Percentiles rank a stretch among this genome's conserved stretches.
Evolutionary conservation across 2,329 filamentous ascomycete genomes (phyloP).

Genomic region (Zelopaecilomyces penicillatus): DNA sequence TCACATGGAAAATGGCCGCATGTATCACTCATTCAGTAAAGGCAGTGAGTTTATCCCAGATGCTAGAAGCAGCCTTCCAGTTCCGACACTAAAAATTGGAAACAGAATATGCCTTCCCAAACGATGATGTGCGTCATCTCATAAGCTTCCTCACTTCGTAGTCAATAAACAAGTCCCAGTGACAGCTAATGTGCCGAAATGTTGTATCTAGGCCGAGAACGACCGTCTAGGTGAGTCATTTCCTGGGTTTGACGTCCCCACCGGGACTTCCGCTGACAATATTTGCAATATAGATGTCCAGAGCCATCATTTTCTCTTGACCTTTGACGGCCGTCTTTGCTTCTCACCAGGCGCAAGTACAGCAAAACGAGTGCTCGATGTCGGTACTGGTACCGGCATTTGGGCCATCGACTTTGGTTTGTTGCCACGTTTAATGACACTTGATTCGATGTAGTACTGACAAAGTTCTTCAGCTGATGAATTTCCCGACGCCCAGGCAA

Average conservation of each 20-base stretch:
- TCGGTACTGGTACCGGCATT: conserved; percentile 9
- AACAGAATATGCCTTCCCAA: conserved; percentile 22
- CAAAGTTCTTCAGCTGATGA: background rate
- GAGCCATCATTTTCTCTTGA: conserved; percentile 24
- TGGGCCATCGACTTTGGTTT: conserved; percentile 1
- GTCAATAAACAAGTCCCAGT: too few species aligned
- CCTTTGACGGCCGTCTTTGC: conserved; percentile 10
- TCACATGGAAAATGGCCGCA: conserved; percentile 30
- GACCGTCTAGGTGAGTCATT: conserved; percentile 19
- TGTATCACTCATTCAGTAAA: conserved; percentile 26
- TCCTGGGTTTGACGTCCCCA: too few species aligned
- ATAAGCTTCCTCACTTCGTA: background rate
- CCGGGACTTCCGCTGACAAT: background rate
- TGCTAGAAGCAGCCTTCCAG: background rate
- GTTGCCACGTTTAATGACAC: background rate
- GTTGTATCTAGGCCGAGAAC: conserved; percentile 18
- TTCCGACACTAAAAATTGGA: background rate
- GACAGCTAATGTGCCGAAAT: background rate
- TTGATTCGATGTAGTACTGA: background rate
- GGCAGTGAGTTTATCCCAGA: conserved; percentile 13
- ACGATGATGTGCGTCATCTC: conserved; percentile 12
- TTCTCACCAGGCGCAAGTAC: conserved; percentile 6
- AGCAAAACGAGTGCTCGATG: conserved; percentile 4
- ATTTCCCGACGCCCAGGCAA: background rate
- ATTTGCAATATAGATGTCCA: conserved; percentile 21